phyloP scores from a whole-genome alignment of 495 filamentous ascomycete species.

The Chlorociboria aeruginascens region DNA sequence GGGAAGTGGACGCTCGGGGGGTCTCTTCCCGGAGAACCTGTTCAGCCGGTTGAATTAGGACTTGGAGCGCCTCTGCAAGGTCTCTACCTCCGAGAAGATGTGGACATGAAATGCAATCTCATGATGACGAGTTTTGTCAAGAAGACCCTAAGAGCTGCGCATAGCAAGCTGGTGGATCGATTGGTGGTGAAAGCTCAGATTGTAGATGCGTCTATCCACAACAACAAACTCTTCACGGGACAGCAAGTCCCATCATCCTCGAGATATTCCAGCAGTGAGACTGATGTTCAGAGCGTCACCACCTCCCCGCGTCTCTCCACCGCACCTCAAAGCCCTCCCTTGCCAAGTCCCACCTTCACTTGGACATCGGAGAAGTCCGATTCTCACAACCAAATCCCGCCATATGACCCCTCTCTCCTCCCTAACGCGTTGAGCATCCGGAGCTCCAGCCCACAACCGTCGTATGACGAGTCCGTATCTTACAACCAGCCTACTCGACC shows the following conservation, averaged over 20 bases:
- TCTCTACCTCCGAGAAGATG: slow-evolving; percentile 65
- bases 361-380: not conserved
- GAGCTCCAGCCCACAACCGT: not conserved
- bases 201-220: slow-evolving; percentile 5
- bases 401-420: slow-evolving; percentile 1
- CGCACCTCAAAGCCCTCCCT: not conserved
- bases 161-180: slow-evolving; percentile 50
- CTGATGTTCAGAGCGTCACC: too few species aligned
- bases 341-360: not conserved
- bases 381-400: not conserved
- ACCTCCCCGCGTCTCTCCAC: too few species aligned
- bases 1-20: slow-evolving; percentile 57
- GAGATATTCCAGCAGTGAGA: too few species aligned
- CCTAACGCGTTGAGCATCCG: slow-evolving; percentile 7
- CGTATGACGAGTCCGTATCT: too few species aligned
- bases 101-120: slow-evolving; percentile 66
- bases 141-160: slow-evolving; percentile 60
- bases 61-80: slow-evolving; percentile 47
- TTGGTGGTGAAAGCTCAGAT: slow-evolving; percentile 46
- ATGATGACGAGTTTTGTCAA: slow-evolving; percentile 62
- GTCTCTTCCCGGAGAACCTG: slow-evolving; percentile 48
- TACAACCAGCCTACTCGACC: not conserved
- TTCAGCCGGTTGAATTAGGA: slow-evolving; percentile 46
- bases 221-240: not conserved
- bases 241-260: too few species aligned